Evolutionary conservation across 176 grass and related monocot genomes (phyloP).

Genomic region (Hyparrhenia diplandra): DNA sequence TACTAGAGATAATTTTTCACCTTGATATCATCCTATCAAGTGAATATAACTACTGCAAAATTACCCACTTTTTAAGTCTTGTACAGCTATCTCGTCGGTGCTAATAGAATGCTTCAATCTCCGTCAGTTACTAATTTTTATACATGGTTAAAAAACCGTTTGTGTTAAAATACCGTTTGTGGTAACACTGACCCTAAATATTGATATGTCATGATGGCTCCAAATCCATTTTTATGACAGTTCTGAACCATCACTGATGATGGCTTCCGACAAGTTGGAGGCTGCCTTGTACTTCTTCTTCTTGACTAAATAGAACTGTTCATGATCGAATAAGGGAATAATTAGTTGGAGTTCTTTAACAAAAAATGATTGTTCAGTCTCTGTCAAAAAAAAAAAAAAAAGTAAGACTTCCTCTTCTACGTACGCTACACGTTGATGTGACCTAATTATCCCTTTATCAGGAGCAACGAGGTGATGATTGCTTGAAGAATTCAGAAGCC

Average conservation of each 20-base stretch:
- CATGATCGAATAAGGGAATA: neutral
- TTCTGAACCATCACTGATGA: neutral
- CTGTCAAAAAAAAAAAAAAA: neutral
- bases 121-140: neutral
- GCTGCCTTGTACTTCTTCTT: too few relatives aligned
- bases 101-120: neutral
- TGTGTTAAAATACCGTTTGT: too few relatives aligned
- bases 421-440: neutral
- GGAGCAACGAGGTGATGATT: neutral
- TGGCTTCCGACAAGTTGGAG: too few relatives aligned
- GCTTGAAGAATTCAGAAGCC: neutral
- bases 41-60: neutral
- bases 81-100: neutral
- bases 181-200: neutral
- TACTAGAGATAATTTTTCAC: neutral
- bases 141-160: neutral
- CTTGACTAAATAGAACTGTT: neutral
- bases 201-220: neutral
- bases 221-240: neutral
- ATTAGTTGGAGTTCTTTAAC: neutral
- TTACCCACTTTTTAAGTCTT: neutral
- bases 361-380: neutral
- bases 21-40: neutral
- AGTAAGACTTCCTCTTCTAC: neutral
- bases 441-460: neutral